Base-by-base conservation (phyloP, 768 basidiomycete species). In the Austroboletus eburneus region DNA sequence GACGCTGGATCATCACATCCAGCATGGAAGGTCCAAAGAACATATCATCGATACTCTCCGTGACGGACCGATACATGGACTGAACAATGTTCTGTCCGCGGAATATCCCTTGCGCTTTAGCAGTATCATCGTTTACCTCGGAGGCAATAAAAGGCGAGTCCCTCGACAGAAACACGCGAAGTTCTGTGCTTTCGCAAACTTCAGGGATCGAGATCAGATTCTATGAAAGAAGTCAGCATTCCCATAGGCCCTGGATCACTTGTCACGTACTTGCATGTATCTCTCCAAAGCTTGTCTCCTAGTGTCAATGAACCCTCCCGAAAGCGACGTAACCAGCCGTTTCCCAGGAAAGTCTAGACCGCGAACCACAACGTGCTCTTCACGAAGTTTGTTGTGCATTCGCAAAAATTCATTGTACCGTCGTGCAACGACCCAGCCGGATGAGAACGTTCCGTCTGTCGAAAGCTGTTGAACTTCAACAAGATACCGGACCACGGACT, bases 21-120 rank as follows among this genome's bases (percentile, higher is more conserved):
- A 97, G 69, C 91, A 96, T 93, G 1, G 91, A 93, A 3, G 89
- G 94, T 3, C 91, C 93, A 54, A 95, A 91, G 68, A 95, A 85
- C 79, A 96, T 91, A 65, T 98, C 96, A 64, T 99, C 96, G 57
- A 98, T 85, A 63, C 92, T 93, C 52, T 91, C 89, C 5, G 95
- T 81, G 38, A 99, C 89, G 21, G 91, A 90, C 24, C 86, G 83
- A 62, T 95, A 98, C 47, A 99, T 78, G 20, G 83, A 86, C 45
- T 85, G 84, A 43, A 97, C 89, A 30, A 96, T 74, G 46, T 81
- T 83, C 13, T 80, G 80, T 7, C 85, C 84, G 17, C 84, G 81
- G 57, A 85, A 83, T 0, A 72, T 61, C 13, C 69, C 65, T 5
- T 72, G 55, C 10, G 69, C 61, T 62, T 83, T 79, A 10, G 12